Evolutionary conservation across 371 early-diverging fungal species (phyloP), one percentile per base, ranked within the genome.

Genomic region (Syncephalastrum racemosum): DNA sequence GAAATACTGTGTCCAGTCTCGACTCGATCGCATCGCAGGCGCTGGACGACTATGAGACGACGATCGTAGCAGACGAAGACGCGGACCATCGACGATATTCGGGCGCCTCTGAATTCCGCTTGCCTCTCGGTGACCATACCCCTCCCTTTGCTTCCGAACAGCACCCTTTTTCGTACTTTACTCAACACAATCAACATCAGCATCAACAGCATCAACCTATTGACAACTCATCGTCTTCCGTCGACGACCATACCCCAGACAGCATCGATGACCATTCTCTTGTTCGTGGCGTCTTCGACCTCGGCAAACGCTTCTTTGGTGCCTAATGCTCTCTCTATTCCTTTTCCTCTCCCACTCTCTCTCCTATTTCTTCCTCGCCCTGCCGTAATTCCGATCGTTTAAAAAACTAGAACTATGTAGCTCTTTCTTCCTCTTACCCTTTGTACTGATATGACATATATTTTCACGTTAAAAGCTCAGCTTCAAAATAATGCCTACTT

Each of bases 21-120:
- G 75, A 69, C 23, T 75, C 75, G 14, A 60, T 75, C 49, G 65
- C 68, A 40, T 71, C 72, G 36, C 70, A 71, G 56, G 70, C 68
- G 42, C 31, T 75, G 52, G 62, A 70, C 39, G 68, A 63, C 19
- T 75, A 75, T 46, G 75, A 69, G 56, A 58, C 60, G 27, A 57
- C 63, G 48, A 36, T 42, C 43, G 41, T 10, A 22, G 25, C 56
- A 27, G 40, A 42, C 15, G 48, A 61, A 42, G 45, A 54, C 12
- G 31, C 43, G 16, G 44, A 49, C 3, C 31, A 14, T 40, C 56
- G 62, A 51, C 63, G 70, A 39, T 60, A 60, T 16, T 76, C 64
- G 6, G 52, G 58, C 59, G 63, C 43, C 59, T 66, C 54, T 44
- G 56, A 64, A 43, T 59, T 52, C 47, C 31, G 39, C 20, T 52